A percentile compares a stretch with the other conserved stretches of the same genome.
Evolutionary conservation across 2,329 filamentous ascomycete species (phyloP).

Genomic region (Alternaria hordeiaustralica): DNA sequence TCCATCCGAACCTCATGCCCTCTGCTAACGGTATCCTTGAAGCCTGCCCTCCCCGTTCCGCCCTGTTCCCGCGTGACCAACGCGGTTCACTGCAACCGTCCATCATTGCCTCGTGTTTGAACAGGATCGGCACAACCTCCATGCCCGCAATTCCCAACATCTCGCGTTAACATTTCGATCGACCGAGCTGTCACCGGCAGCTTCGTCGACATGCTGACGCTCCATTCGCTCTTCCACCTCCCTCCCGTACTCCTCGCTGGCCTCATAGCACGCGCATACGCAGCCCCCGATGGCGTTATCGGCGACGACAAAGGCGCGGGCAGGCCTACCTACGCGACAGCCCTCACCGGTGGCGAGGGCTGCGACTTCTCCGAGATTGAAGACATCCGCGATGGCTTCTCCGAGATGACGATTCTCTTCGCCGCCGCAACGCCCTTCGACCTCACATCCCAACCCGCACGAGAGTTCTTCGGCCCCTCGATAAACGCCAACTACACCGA

Average conservation of each 20-base stretch:
- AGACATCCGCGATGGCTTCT: slow-evolving; percentile 38
- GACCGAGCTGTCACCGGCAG: slow-evolving; percentile 1
- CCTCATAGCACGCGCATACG: slow-evolving; percentile 31
- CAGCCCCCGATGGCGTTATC: slow-evolving; percentile 32
- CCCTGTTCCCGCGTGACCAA: background rate
- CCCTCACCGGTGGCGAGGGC: slow-evolving; percentile 41
- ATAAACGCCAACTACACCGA: slow-evolving; percentile 35
- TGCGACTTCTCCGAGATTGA: slow-evolving; percentile 35
- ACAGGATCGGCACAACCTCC: slow-evolving; percentile 8
- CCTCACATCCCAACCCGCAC: slow-evolving; percentile 25
- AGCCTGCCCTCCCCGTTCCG: background rate
- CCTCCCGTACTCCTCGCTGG: slow-evolving; percentile 28
- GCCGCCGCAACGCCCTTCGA: slow-evolving; percentile 33
- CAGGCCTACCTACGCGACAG: slow-evolving; percentile 26
- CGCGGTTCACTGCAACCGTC: background rate
- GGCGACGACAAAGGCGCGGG: slow-evolving; percentile 25
- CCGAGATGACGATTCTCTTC: slow-evolving; percentile 43
- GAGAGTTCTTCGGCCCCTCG: slow-evolving; percentile 39
- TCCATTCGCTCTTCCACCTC: slow-evolving; percentile 27
- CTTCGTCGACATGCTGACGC: slow-evolving; percentile 29
- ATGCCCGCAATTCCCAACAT: slow-evolving; percentile 4
- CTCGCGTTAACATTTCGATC: slow-evolving; percentile 3
- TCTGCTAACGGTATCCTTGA: slow-evolving; percentile 2
- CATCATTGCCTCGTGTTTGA: background rate
- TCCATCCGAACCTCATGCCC: background rate